These are phyloP conservation scores for Garcileccinum viscosum DNA, from an alignment of 1,284 basidiomycete species.

Conservation along the genomic window DNA sequence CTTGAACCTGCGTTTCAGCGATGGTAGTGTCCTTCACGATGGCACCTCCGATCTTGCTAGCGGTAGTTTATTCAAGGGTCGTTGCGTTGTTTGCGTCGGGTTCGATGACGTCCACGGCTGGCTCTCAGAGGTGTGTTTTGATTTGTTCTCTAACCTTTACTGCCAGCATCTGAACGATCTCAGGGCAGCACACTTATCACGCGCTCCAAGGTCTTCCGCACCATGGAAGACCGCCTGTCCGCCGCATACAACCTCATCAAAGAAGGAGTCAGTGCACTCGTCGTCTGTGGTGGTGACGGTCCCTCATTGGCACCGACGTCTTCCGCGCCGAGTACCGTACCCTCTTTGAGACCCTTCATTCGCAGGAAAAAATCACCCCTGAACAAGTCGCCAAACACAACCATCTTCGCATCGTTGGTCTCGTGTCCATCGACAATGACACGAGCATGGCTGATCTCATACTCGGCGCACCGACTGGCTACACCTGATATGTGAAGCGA, in stretches of 20 bases:
- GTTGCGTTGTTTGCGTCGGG: slow-evolving; percentile 95
- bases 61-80: slow-evolving; percentile 81
- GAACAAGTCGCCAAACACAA: slow-evolving; percentile 68
- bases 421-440: slow-evolving; percentile 99
- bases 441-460: slow-evolving; percentile 98
- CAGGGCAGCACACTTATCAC: slow-evolving; percentile 95
- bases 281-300: slow-evolving; percentile 98
- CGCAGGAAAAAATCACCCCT: slow-evolving; percentile 78
- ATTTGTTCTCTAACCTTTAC: neutral
- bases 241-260: slow-evolving; percentile 93
- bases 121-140: slow-evolving; percentile 77
- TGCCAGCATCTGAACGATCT: neutral
- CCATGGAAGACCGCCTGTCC: slow-evolving; percentile 82
- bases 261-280: slow-evolving; percentile 96
- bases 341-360: slow-evolving; percentile 73
- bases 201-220: slow-evolving; percentile 88
- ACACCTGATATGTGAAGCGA: slow-evolving; percentile 95
- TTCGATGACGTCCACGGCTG: slow-evolving; percentile 99
- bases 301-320: slow-evolving; percentile 93
- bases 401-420: slow-evolving; percentile 94
- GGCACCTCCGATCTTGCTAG: slow-evolving; percentile 80
- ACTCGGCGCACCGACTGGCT: slow-evolving; percentile 94
- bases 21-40: slow-evolving; percentile 87
- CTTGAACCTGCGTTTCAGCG: slow-evolving; percentile 89
- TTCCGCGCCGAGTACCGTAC: slow-evolving; percentile 94